phyloP scores from a whole-genome alignment of 2,329 filamentous ascomycete species.

The Berkeleyomyces rouxiae region DNA sequence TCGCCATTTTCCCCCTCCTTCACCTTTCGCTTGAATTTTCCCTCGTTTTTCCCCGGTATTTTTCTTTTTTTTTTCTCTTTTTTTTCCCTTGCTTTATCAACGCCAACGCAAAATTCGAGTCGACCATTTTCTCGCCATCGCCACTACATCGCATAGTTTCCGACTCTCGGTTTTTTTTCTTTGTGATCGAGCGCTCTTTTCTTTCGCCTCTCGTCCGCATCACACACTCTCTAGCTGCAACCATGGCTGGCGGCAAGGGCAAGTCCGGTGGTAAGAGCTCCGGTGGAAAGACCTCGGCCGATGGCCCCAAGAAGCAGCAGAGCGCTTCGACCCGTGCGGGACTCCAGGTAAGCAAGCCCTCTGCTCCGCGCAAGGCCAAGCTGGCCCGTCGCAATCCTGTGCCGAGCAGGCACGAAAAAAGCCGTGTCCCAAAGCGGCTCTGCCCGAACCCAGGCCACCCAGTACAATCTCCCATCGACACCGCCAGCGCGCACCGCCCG shows the following conservation, averaged over 20 bases:
- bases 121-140: no score
- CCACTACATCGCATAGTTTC: no score
- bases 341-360: slow-evolving; percentile 59
- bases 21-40: slow-evolving; percentile 1
- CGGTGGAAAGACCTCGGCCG: slow-evolving; percentile 55
- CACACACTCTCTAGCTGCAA: slow-evolving; percentile 1
- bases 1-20: neutral
- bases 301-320: slow-evolving; percentile 68
- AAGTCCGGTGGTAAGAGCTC: slow-evolving; percentile 81
- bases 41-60: neutral
- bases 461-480: no score
- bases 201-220: neutral
- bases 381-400: neutral
- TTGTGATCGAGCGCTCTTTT: neutral
- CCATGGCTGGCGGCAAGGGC: slow-evolving; percentile 78
- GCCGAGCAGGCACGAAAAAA: neutral
- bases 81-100: neutral
- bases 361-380: neutral
- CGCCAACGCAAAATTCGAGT: neutral
- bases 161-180: no score
- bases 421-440: neutral
- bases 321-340: slow-evolving; percentile 93
- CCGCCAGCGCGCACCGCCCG: no score
- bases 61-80: slow-evolving; percentile 5
- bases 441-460: no score